Evolutionary conservation across 2,329 filamentous ascomycete species (phyloP).

Genomic region (Aspergillus intermedius): DNA sequence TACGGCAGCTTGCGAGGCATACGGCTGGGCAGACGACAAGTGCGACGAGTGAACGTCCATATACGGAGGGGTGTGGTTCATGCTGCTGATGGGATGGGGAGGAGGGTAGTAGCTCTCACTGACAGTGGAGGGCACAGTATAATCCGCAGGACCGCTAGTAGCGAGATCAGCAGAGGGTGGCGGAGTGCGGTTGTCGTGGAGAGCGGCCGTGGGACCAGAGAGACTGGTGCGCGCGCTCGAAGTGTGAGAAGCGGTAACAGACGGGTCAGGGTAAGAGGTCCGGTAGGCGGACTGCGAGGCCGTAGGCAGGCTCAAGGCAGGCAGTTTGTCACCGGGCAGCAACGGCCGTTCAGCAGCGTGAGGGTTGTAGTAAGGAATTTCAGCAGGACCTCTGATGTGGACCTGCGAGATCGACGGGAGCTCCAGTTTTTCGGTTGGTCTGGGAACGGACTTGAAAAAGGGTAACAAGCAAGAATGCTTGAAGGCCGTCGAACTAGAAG

Average conservation of each 20-base stretch:
- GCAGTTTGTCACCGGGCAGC: constrained; percentile 67
- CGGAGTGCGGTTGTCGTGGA: constrained; percentile 59
- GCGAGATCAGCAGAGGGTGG: constrained; percentile 56
- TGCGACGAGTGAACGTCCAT: constrained; percentile 77
- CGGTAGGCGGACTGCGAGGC: constrained; percentile 60
- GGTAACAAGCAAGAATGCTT: constrained; percentile 5
- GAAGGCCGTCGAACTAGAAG: constrained; percentile 17
- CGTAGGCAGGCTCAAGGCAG: constrained; percentile 63
- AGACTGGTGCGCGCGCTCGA: constrained; percentile 52
- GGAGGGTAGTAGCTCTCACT: constrained; percentile 38
- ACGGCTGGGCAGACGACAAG: constrained; percentile 69
- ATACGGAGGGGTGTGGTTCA: constrained; percentile 77
- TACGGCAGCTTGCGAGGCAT: constrained; percentile 68
- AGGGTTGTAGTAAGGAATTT: constrained; percentile 63
- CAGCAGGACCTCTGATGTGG: constrained; percentile 69
- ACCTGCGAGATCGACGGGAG: constrained; percentile 79
- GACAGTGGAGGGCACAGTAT: constrained; percentile 26
- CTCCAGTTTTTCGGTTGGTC: constrained; percentile 83
- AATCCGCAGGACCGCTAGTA: constrained; percentile 35
- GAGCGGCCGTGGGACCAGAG: constrained; percentile 47
- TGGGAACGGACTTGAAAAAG: constrained; percentile 24
- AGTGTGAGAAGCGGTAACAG: constrained; percentile 43
- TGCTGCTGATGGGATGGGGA: constrained; percentile 44
- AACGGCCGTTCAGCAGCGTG: constrained; percentile 58
- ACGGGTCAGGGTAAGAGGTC: constrained; percentile 63